Conservation (phyloP, 768 basidiomycete species). For the Kwoniella sp. region DNA sequence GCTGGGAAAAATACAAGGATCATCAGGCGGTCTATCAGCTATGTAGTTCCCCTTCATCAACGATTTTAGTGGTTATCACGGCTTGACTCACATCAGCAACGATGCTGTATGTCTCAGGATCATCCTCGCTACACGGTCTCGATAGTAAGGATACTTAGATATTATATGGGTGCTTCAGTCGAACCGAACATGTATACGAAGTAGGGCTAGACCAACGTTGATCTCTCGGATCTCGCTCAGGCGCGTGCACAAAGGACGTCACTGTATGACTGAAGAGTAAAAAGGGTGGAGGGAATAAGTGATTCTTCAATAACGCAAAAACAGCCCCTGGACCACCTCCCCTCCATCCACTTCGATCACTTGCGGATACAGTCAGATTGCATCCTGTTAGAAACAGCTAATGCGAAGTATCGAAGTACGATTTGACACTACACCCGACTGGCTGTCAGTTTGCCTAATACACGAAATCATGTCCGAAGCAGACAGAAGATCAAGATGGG, state of each 20-base stretch:
- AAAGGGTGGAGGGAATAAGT: not conserved
- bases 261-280: not conserved
- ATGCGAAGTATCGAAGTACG: no score
- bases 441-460: conserved; percentile 1
- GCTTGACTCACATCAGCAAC: not conserved
- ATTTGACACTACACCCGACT: no score
- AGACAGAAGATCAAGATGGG: conserved; percentile 74
- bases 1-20: no score
- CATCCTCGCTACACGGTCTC: not conserved
- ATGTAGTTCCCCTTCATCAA: no score
- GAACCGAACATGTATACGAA: no score
- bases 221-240: no score
- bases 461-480: conserved; percentile 55
- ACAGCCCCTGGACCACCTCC: not conserved
- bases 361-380: no score
- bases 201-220: no score
- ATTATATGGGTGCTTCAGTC: no score
- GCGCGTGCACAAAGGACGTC: not conserved
- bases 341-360: not conserved
- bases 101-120: not conserved
- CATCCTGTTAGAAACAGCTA: no score
- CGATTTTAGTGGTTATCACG: no score
- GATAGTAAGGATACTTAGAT: not conserved
- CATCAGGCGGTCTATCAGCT: no score
- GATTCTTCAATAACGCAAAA: not conserved